Base-by-base conservation (phyloP, 805 yeast genomes). In the Candida montana region DNA sequence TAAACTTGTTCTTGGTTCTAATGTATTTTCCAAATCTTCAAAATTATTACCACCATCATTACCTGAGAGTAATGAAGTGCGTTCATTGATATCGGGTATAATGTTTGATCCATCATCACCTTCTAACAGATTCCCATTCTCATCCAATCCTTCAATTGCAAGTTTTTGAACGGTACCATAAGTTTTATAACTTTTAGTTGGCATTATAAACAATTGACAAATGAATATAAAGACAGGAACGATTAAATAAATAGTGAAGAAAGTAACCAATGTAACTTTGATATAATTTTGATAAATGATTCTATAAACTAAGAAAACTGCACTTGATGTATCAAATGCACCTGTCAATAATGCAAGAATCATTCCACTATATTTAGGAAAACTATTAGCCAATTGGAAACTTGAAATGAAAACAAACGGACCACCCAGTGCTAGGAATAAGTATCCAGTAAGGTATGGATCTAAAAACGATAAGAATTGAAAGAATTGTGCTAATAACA, bases 261-360 rank as follows among this genome's bases (percentile, higher is more conserved):
- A 90, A 31, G 59, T 65, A 17, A 68, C 57, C 10, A 88, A 55
- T 0, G 77, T 53, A 19, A 83, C 51, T 20, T 40, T 42, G 11
- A 31, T 15, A 26, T 55, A 35, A 9, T 51, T 46, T 48, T 76
- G 79, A 61, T 84, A 89, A 11, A 74, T 54, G 15, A 88, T 46
- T 52, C 95, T 68, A 65, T 89, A 91, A 10, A 75, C 52, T 51
- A 88, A 68, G 57, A 90, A 90, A 35, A 90, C 72, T 0, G 95
- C 96, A n/a, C 95, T 79, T 2, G 95, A 85, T 0, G 95, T 74
- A 61, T 91, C 97, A 57, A 90, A 89, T 0, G 96, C 89, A n/a
- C 97, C 97, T 0, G 96, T 87, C 38, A 90, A 64, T 15, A 87
- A 62, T 0, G 96, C 95, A 50, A 89, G 64, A 17, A 89, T 71